Evolutionary conservation across 2,329 filamentous ascomycete genomes (phyloP), one percentile per base, ranked within the genome.

Genomic region (Alternaria triticimaculans): DNA sequence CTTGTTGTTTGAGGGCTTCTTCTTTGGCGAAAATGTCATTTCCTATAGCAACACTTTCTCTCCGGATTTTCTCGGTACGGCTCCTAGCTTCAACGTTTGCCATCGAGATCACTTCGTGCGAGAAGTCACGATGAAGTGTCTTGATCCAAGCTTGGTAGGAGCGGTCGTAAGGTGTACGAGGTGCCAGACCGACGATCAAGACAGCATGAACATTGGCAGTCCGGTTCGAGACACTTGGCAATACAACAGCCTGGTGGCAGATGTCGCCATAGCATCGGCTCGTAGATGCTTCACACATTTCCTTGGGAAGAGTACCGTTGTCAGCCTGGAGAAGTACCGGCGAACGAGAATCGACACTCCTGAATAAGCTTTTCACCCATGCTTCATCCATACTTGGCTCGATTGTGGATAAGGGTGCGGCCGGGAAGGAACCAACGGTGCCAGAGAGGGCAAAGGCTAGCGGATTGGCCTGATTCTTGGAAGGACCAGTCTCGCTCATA

Each of bases 51-150:
- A 37, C n/a, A 15, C 33, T 3, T n/a, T 37, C 33, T 37, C 2
- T n/a, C 0, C 33, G 33, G 33, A 37, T 37, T 5, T 3, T 37
- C 15, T 37, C 33, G 2, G 33, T 37, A 37, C 33, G 33, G 33
- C 33, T 37, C 15, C 33, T 37, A 9, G 15, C 33, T 37, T 37
- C 33, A 37, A 3, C 1, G 15, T 37, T 37, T 37, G 33, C 33
- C 33, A 37, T 37, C 33, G 33, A 37, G 7, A 44, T 51, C 21
- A 60, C 49, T 3, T 30, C 51, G 50, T 53, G 54, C 50, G 49
- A 60, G 51, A 60, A 55, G 26, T 60, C 18, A 25, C 46, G 50
- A 37, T 60, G 58, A 3, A 60, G 58, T 8, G 58, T 60, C 37
- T 43, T 26, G n/a, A 60, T 50, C 58, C 58, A 60, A 9, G 58